Conservation (phyloP, 495 filamentous ascomycete genomes). For the Tuber melanosporum region DNA sequence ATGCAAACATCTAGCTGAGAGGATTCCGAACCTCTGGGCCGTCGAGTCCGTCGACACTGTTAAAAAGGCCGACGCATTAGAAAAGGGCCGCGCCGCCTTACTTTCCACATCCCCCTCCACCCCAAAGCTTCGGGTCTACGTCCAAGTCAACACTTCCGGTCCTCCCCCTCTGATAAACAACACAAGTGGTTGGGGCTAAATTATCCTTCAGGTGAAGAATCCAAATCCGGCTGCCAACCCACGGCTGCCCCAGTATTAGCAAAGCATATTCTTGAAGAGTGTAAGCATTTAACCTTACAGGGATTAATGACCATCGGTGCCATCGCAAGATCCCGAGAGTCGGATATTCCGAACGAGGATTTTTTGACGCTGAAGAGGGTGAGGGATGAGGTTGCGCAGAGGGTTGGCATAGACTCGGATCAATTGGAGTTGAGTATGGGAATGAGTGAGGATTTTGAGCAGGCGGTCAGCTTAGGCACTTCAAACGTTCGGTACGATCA, state of each 20-base stretch:
- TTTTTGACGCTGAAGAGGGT: constrained; percentile 64
- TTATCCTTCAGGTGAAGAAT: constrained; percentile 54
- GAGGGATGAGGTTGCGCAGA: constrained; percentile 55
- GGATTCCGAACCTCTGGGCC: constrained; percentile 83
- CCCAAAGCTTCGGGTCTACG: constrained; percentile 55
- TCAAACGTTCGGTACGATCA: constrained; percentile 58
- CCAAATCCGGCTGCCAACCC: constrained; percentile 75
- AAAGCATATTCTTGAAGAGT: constrained; percentile 58
- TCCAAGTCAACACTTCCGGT: constrained; percentile 89
- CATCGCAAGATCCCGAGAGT: constrained; percentile 70
- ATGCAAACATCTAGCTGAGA: constrained; percentile 73
- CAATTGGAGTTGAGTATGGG: constrained; percentile 58
- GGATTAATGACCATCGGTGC: constrained; percentile 97
- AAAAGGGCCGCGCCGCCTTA: constrained; percentile 64
- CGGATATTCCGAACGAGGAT: constrained; percentile 84
- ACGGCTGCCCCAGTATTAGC: constrained; percentile 57
- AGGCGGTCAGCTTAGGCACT: constrained; percentile 74
- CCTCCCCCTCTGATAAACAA: neutral
- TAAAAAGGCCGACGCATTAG: constrained; percentile 77
- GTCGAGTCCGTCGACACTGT: constrained; percentile 80
- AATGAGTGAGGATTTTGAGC: constrained; percentile 95
- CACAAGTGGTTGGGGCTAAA: neutral
- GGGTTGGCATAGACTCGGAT: constrained; percentile 44
- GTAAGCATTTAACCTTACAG: constrained; percentile 64
- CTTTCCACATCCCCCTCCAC: constrained; percentile 42